Base-by-base conservation (phyloP, 305 asterid genomes). In the Fraxinus dipetala region DNA sequence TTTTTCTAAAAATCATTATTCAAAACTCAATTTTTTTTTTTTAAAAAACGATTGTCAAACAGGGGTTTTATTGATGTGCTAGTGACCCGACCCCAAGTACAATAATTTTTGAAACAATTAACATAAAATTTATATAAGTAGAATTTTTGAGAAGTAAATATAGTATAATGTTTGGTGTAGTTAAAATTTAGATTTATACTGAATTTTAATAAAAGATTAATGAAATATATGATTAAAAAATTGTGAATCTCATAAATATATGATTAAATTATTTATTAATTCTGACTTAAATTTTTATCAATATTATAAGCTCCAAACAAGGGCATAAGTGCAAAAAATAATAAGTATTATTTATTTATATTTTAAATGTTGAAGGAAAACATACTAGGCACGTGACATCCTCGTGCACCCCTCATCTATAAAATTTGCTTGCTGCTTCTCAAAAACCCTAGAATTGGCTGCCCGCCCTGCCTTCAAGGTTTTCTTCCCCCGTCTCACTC, bases 381-480 rank as follows among this genome's bases (percentile, higher is more conserved):
- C 20, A 20, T 56, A 56, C 67, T 56, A n/a, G 65, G 24, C 86
- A 79, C 87, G 82, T 84, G 87, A 8, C 22, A 43, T 59, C 70
- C 82, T 56, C 77, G 84, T 78, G 84, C 67, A 24, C 61, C 40
- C 6, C 48, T 5, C 4, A 9, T 3, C 0, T 76, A 83, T 79
- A 85, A 80, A 43, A 24, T 0, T 0, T 11, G 14, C 28, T 6
- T 24, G 4, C 78, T 0, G 28, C 79, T 18, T 34, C 48, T 3
- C 35, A 22, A 16, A 81, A 89, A 87, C 89, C 90, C 88, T 84
- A 85, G 78, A 74, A 80, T 72, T 20, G 79, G 43, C 72, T 43
- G 40, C 16, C 69, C 69, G 14, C 26, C 18, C 20, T 16, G 35
- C 9, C 38, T 11, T 4, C 38, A 10, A 76, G 79, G 79, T 76